These are phyloP conservation scores for Floccularia luteovirens DNA, from an alignment of 768 basidiomycete species.

Conservation along the genomic window DNA sequence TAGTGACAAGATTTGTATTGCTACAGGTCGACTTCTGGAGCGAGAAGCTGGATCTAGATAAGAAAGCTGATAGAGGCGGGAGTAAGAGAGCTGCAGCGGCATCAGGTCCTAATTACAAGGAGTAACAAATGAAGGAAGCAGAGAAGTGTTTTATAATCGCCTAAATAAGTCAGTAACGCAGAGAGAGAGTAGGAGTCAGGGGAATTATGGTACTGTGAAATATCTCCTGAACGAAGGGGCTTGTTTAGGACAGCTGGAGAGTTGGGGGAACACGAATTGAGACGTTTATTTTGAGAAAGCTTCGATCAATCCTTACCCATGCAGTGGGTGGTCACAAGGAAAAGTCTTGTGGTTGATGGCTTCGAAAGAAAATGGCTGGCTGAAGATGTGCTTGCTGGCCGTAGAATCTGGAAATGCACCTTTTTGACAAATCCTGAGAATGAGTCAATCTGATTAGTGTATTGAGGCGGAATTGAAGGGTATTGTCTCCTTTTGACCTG, in stretches of 20 bases:
- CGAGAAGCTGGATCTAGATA: conserved; percentile 49
- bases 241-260: conserved; percentile 91
- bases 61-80: conserved; percentile 75
- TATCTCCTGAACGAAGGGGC: conserved; percentile 79
- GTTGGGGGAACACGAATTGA: conserved; percentile 1
- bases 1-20: conserved; percentile 98
- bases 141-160: conserved; percentile 82
- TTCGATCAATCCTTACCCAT: conserved; percentile 71
- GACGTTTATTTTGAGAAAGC: conserved; percentile 47
- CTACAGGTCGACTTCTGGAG: conserved; percentile 87
- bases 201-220: conserved; percentile 79
- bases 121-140: conserved; percentile 96
- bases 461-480: conserved; percentile 92
- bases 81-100: conserved; percentile 68
- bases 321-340: conserved; percentile 94
- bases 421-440: conserved; percentile 95
- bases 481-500: conserved; percentile 3
- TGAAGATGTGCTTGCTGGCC: conserved; percentile 87
- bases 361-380: conserved; percentile 93
- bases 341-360: conserved; percentile 98
- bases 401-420: conserved; percentile 80
- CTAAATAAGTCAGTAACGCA: conserved; percentile 89
- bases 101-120: conserved; percentile 79
- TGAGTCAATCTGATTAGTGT: conserved; percentile 96
- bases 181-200: conserved; percentile 68